Conservation (phyloP, 2,329 filamentous ascomycete genomes). For the Tolypocladium paradoxum region DNA sequence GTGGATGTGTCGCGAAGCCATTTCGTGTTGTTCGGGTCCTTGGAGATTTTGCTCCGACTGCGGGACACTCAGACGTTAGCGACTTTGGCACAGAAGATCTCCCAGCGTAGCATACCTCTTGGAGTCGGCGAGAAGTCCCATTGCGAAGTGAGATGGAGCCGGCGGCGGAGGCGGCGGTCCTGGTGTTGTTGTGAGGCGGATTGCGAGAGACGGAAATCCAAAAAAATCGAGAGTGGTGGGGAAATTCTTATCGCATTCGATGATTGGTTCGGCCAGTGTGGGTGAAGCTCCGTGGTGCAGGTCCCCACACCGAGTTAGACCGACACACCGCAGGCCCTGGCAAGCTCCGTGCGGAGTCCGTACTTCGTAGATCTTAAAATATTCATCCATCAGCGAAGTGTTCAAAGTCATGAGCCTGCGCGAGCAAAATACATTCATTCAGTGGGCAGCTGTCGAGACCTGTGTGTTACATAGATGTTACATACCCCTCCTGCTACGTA, state of each 20-base stretch:
- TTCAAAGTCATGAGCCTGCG: neutral
- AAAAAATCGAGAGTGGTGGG: constrained; percentile 21
- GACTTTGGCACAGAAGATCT: neutral
- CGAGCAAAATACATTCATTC: neutral
- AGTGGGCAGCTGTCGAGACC: neutral
- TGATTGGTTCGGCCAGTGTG: constrained; percentile 12
- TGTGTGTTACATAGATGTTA: neutral
- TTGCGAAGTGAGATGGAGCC: constrained; percentile 10
- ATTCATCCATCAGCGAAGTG: neutral
- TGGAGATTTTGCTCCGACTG: constrained; percentile 56
- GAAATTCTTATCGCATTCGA: constrained; percentile 13
- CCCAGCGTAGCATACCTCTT: constrained; percentile 16
- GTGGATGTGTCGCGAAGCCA: constrained; percentile 75
- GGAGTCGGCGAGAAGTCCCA: constrained; percentile 25
- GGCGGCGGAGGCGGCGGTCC: neutral
- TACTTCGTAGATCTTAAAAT: too few relatives aligned
- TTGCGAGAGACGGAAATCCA: neutral
- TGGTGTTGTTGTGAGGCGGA: neutral
- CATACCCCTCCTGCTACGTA: neutral
- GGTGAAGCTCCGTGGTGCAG: neutral
- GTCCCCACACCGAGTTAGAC: neutral
- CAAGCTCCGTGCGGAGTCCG: too few relatives aligned
- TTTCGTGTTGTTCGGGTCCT: constrained; percentile 91
- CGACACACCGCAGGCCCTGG: neutral
- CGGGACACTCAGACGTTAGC: constrained; percentile 5